Conservation (phyloP, 169 alveolate species). For the Cyclospora cayetanensis region DNA sequence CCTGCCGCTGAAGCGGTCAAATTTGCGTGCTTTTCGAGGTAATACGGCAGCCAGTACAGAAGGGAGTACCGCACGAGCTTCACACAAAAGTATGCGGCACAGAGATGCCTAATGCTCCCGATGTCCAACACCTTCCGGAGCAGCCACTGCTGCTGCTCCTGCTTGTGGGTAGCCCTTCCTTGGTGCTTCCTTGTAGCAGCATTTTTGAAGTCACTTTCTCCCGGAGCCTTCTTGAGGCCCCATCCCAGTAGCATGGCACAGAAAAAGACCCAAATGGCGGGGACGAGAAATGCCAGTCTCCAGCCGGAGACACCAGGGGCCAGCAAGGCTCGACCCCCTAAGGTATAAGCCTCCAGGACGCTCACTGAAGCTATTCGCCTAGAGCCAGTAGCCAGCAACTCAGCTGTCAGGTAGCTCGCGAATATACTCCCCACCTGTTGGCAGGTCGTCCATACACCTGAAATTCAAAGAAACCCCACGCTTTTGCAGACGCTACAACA, state of each 20-base stretch:
- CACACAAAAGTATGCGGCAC: conserved; percentile 76
- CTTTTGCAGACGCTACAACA: background rate
- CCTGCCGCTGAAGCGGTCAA: conserved; percentile 74
- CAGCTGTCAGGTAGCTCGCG: conserved; percentile 67
- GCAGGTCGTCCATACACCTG: conserved; percentile 79
- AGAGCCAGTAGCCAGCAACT: conserved; percentile 43
- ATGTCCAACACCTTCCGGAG: background rate
- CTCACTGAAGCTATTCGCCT: no score
- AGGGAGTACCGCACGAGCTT: conserved; percentile 78
- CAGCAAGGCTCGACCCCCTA: background rate
- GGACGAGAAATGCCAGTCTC: conserved; percentile 52
- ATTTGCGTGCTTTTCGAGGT: conserved; percentile 66
- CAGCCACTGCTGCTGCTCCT: background rate
- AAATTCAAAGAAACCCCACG: background rate
- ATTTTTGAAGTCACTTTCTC: background rate
- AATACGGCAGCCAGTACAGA: conserved; percentile 79
- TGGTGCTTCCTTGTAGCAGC: background rate
- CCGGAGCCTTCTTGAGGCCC: background rate
- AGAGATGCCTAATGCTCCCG: conserved; percentile 48
- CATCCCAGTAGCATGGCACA: conserved; percentile 66
- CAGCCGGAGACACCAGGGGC: background rate
- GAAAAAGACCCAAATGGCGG: conserved; percentile 63
- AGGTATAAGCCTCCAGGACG: background rate
- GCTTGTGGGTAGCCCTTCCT: background rate
- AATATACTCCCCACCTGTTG: conserved; percentile 76